phyloP scores from a whole-genome alignment of 106 monocot genomes.

The Narthecium ossifragum region DNA sequence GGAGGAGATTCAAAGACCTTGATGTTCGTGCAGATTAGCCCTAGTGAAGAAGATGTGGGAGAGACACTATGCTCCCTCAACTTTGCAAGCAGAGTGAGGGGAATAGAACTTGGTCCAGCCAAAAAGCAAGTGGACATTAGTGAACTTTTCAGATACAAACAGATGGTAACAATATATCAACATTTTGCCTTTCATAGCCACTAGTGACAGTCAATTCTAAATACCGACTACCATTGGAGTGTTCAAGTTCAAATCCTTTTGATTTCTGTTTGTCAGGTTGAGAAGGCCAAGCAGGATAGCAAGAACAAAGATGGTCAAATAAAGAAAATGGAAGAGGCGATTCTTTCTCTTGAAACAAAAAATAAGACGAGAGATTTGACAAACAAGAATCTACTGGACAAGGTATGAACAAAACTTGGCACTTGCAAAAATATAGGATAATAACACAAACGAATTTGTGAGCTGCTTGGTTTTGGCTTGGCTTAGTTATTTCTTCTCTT shows the following conservation, averaged over 20 bases:
- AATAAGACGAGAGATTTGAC: constrained; percentile 66
- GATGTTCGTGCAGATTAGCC: constrained; percentile 96
- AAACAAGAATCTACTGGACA: constrained; percentile 78
- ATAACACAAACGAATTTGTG: neutral
- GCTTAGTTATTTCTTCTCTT: neutral
- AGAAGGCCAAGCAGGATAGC: constrained; percentile 71
- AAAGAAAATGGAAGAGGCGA: constrained; percentile 61
- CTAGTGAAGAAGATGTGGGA: constrained; percentile 66
- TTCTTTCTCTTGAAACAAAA: constrained; percentile 56
- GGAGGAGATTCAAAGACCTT: constrained; percentile 91
- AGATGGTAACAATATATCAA: constrained; percentile 39
- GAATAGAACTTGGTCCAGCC: constrained; percentile 84
- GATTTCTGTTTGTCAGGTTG: too few species aligned
- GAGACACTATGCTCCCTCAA: constrained; percentile 92
- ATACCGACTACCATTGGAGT: too few species aligned
- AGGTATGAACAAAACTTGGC: constrained; percentile 26
- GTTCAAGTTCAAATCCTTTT: too few species aligned
- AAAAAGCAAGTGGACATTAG: constrained; percentile 72
- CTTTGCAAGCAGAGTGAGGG: constrained; percentile 93
- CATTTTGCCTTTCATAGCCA: neutral
- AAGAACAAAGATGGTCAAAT: constrained; percentile 67
- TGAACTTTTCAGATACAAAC: constrained; percentile 61
- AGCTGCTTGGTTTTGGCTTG: neutral
- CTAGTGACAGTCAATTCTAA: neutral
- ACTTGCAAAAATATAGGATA: neutral